Percentiles rank a stretch among this genome's conserved stretches.
These are phyloP conservation scores for Candida tammaniensis DNA, from an alignment of 805 yeast genomes.

Conservation along the genomic window DNA sequence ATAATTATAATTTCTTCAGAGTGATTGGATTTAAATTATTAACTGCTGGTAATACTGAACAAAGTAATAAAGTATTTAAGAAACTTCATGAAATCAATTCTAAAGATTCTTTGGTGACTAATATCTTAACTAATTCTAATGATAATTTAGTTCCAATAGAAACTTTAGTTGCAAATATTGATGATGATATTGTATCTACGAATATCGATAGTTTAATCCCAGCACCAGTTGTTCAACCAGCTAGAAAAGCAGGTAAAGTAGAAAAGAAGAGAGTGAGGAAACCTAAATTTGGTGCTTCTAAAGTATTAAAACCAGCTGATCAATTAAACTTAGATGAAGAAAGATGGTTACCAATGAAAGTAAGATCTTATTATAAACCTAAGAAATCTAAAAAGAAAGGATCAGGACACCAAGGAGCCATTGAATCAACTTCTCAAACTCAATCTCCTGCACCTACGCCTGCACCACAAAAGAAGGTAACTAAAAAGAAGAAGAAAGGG, in stretches of 20 bases:
- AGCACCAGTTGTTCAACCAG: not conserved
- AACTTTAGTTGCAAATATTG: constrained; percentile 14
- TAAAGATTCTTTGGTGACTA: constrained; percentile 22
- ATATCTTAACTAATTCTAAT: constrained; percentile 18
- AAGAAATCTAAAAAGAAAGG: constrained; percentile 55
- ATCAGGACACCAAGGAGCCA: constrained; percentile 26
- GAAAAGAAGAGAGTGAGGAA: constrained; percentile 24
- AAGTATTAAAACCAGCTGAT: constrained; percentile 24
- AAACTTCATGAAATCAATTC: constrained; percentile 18
- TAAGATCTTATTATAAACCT: constrained; percentile 79
- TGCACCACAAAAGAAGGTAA: constrained; percentile 7
- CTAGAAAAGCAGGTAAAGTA: constrained; percentile 17
- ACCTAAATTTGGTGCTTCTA: constrained; percentile 27
- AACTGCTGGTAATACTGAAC: constrained; percentile 13
- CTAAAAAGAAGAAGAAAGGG: constrained; percentile 25
- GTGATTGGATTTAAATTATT: constrained; percentile 29
- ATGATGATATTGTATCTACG: constrained; percentile 31
- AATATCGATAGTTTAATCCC: constrained; percentile 26
- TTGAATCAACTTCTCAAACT: constrained; percentile 14
- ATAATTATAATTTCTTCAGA: constrained; percentile 27
- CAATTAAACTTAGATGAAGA: constrained; percentile 48
- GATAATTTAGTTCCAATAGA: constrained; percentile 21
- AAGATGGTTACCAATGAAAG: constrained; percentile 89
- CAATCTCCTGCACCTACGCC: constrained; percentile 11
- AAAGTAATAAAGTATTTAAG: constrained; percentile 19